Conservation (phyloP, 2,329 filamentous ascomycete species). For the Colletotrichum echinochloae region DNA sequence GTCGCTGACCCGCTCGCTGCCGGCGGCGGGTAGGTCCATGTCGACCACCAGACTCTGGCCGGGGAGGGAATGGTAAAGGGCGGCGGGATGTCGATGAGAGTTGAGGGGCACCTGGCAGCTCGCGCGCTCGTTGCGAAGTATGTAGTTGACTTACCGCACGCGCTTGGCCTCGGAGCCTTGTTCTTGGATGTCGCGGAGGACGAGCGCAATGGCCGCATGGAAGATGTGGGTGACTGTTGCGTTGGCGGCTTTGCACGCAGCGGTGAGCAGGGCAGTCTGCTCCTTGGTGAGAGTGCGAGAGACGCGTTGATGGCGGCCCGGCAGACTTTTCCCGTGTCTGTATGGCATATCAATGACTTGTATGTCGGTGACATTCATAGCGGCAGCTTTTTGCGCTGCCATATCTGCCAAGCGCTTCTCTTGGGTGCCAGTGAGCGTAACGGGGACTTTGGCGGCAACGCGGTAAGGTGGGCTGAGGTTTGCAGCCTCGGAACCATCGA, state of each 20-base stretch:
- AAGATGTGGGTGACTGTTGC: slow-evolving; percentile 50
- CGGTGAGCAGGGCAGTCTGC: slow-evolving; percentile 41
- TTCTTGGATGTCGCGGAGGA: slow-evolving; percentile 46
- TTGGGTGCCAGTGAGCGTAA: slow-evolving; percentile 33
- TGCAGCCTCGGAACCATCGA: slow-evolving; percentile 43
- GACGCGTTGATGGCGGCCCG: slow-evolving; percentile 45
- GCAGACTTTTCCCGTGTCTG: slow-evolving; percentile 33
- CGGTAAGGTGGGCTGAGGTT: slow-evolving; percentile 46
- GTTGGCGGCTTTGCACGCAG: slow-evolving; percentile 39
- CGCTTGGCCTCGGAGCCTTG: background rate
- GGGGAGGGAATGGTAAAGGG: slow-evolving; percentile 50
- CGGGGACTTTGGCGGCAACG: slow-evolving; percentile 44
- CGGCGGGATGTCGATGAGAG: slow-evolving; percentile 43
- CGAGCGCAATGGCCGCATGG: slow-evolving; percentile 49
- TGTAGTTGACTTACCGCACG: slow-evolving; percentile 48
- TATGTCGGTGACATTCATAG: slow-evolving; percentile 8
- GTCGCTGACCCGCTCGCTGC: slow-evolving; percentile 1
- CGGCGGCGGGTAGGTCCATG: slow-evolving; percentile 40
- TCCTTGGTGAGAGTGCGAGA: slow-evolving; percentile 40
- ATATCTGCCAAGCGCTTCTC: slow-evolving; percentile 38
- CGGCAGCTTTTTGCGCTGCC: slow-evolving; percentile 22
- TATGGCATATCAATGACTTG: slow-evolving; percentile 43
- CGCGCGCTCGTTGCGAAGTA: slow-evolving; percentile 49
- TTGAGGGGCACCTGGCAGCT: slow-evolving; percentile 45
- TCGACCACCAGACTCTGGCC: slow-evolving; percentile 46